Base-by-base conservation (phyloP, 2,329 filamentous ascomycete species). In the Coniochaeta sp. region DNA sequence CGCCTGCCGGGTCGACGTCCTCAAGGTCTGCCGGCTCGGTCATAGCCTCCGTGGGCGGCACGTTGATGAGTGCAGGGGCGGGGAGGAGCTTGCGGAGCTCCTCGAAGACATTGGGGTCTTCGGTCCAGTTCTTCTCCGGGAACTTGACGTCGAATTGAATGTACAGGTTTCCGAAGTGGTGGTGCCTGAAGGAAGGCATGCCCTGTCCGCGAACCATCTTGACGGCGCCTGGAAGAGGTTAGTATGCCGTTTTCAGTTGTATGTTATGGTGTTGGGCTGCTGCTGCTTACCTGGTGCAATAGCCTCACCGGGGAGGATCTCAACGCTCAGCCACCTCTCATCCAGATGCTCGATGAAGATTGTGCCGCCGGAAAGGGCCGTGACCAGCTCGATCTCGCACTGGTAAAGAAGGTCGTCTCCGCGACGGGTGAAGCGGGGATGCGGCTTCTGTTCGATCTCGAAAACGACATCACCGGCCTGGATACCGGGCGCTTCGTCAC, bases 391-490 rank as follows among this genome's bases (percentile, higher is more conserved):
- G 58, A 99, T 95, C 58, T 97, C 90, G 61, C 89, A 90, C 56
- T 94, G 87, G 77, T 92, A 97, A 67, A 96, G 89, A 16, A 99
- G 80, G 64, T 99, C 92, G 66, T 99, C 94, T 27, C 95, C 91
- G 71, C 94, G 95, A 62, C 94, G 88, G 67, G 92, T 91, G 79
- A 99, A 99, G 57, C 94, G 86, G 26, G 86, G 58, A 71, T 99
- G 94, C n/a, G 91, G 91, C 82, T 99, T 99, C 79, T 97, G 91
- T 73, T 97, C 92, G 58, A 99, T 97, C 75, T 97, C 91, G 67
- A 99, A 99, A 56, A 96, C 87, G 53, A 99, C 94, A 66, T 99
- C 95, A 59, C 95, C 94, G 14, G 94, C 88, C 67, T 95, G 82
- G 50, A 95, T 88, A 58, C 91, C 92, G 18, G 94, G 94, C 53